A percentile compares a stretch with the other conserved stretches of the same genome.
phyloP scores from a whole-genome alignment of 352 stramenopile species.

The Phytophthora syringae region DNA sequence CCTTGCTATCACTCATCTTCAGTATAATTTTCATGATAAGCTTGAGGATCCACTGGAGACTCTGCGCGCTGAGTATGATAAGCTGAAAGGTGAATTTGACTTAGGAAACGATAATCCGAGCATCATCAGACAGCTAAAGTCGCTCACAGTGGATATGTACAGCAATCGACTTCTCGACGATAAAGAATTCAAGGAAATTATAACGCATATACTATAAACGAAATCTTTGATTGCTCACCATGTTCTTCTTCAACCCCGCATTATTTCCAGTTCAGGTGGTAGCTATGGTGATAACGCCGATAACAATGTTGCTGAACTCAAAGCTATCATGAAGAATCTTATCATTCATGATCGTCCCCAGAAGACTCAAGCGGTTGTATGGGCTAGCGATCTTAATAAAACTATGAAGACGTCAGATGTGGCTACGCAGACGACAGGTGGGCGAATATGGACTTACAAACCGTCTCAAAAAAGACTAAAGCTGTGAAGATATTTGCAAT shows the following conservation, averaged over 20 bases:
- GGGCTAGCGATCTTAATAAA: not conserved
- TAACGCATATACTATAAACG: constrained; percentile 1
- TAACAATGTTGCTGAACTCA: not conserved
- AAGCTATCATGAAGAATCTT: not conserved
- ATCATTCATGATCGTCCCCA: constrained; percentile 1
- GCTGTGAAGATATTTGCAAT: constrained; percentile 1
- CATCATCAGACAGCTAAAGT: constrained; percentile 3
- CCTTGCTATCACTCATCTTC: constrained; percentile 1
- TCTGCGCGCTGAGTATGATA: constrained; percentile 3
- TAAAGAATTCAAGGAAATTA: constrained; percentile 5
- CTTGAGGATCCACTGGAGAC: not conserved
- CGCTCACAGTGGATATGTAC: not conserved
- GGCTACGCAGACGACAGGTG: not conserved
- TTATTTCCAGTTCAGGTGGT: constrained; percentile 1
- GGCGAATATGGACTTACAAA: not conserved
- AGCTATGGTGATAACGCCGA: constrained; percentile 2
- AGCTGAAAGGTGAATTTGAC: not conserved
- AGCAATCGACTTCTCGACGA: not conserved
- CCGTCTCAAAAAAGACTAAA: not conserved
- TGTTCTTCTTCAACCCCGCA: constrained; percentile 6
- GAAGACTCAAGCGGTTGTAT: not conserved
- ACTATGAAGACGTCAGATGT: not conserved
- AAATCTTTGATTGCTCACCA: no score
- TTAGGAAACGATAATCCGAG: constrained; percentile 1
- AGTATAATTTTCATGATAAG: constrained; percentile 1